Percentiles rank a stretch among this genome's conserved stretches.
Evolutionary conservation across 2,329 filamentous ascomycete species (phyloP).

Genomic region (Ophiostoma quercus): DNA sequence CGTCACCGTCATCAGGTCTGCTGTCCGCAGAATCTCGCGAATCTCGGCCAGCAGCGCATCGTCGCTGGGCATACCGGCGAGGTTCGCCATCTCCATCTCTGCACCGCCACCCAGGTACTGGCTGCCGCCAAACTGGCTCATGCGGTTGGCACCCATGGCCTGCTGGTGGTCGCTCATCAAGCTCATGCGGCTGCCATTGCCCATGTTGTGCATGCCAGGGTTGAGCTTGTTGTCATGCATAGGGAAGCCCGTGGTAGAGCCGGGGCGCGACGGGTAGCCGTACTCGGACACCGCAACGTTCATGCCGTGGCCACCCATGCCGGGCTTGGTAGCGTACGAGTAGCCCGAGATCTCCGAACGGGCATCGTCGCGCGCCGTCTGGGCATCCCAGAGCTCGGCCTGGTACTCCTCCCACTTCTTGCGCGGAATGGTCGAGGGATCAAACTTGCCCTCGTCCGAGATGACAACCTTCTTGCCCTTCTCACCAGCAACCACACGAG

Average conservation of each 20-base stretch:
- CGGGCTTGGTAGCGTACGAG: conserved; percentile 85
- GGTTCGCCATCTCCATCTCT: conserved; percentile 67
- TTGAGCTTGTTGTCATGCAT: conserved; percentile 41
- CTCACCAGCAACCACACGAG: conserved; percentile 92
- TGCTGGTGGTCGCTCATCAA: conserved; percentile 37
- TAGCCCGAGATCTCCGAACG: conserved; percentile 87
- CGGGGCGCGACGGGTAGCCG: conserved; percentile 53
- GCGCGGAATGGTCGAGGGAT: conserved; percentile 83
- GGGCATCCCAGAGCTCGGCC: conserved; percentile 92
- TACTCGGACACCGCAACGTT: conserved; percentile 61
- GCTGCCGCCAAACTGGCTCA: conserved; percentile 57
- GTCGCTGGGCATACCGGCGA: conserved; percentile 74
- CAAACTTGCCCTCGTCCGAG: conserved; percentile 96
- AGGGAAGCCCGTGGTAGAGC: conserved; percentile 48
- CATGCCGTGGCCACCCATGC: conserved; percentile 39
- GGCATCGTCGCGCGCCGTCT: conserved; percentile 74
- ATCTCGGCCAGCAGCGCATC: conserved; percentile 91
- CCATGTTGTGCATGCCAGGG: conserved; percentile 46
- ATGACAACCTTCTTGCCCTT: conserved; percentile 88
- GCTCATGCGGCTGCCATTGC: conserved; percentile 60
- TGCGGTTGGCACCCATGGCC: conserved; percentile 63
- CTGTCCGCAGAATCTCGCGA: conserved; percentile 81
- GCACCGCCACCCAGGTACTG: conserved; percentile 50
- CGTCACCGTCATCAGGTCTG: conserved; percentile 94
- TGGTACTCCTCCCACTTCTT: conserved; percentile 99